Conservation (phyloP, 2,329 filamentous ascomycete species). For the Aspergillus pseudoterreus region DNA sequence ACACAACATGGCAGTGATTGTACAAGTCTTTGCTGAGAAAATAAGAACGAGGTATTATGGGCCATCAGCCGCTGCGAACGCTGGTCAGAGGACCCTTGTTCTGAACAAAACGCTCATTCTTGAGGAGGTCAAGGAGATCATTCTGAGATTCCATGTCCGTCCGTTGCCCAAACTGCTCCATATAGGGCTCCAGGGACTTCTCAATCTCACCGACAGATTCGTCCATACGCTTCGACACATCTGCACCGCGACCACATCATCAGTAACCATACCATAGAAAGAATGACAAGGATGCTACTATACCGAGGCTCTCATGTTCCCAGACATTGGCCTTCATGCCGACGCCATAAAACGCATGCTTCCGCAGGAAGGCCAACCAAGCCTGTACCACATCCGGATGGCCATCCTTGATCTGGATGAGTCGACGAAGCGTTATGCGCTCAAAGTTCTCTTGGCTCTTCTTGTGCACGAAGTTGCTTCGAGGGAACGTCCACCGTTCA, state of each 20-base stretch:
- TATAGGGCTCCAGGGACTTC: conserved; percentile 36
- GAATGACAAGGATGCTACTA: conserved; percentile 13
- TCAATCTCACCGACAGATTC: conserved; percentile 33
- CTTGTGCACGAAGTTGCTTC: conserved; percentile 88
- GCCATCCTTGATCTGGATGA: conserved; percentile 92
- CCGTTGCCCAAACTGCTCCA: conserved; percentile 41
- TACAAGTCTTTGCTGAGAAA: no score
- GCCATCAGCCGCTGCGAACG: conserved; percentile 23
- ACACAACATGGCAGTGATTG: no score
- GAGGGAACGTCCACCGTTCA: conserved; percentile 92
- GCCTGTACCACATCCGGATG: conserved; percentile 82
- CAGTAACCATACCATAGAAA: background rate
- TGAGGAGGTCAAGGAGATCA: conserved; percentile 33
- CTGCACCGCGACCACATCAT: conserved; percentile 20
- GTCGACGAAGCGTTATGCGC: conserved; percentile 74
- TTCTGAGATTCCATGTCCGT: conserved; percentile 25
- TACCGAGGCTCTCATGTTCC: conserved; percentile 75
- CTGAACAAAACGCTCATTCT: conserved; percentile 35
- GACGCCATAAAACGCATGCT: conserved; percentile 91
- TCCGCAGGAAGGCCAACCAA: conserved; percentile 88
- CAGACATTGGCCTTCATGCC: conserved; percentile 99
- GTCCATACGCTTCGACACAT: conserved; percentile 41
- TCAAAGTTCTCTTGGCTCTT: conserved; percentile 98
- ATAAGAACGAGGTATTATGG: background rate
- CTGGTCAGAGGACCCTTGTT: conserved; percentile 33